Evolutionary conservation across 2,329 filamentous ascomycete species (phyloP).

Genomic region (Myriosclerotinia scirpicola): DNA sequence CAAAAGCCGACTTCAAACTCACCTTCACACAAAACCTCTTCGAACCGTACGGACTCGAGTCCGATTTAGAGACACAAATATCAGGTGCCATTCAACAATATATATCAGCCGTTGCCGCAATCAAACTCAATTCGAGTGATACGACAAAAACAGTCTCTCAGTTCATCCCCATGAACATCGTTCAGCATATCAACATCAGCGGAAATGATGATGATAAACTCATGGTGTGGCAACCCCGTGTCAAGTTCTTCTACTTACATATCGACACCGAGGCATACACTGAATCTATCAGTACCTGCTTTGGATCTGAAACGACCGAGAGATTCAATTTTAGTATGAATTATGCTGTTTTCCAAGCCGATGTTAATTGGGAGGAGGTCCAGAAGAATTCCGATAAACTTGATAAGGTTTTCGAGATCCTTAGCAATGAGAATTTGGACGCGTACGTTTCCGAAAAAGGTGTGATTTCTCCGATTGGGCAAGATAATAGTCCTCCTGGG

Average conservation of each 20-base stretch:
- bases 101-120: not conserved
- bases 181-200: not conserved
- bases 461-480: not conserved
- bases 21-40: not conserved
- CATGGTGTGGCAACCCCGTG: not conserved
- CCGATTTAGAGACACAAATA: not conserved
- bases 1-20: not conserved
- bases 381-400: not conserved
- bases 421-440: not conserved
- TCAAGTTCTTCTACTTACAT: not conserved
- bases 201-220: not conserved
- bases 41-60: not conserved
- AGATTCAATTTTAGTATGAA: not conserved
- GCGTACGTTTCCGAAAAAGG: not conserved
- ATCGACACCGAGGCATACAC: not conserved
- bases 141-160: not conserved
- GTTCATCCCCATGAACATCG: not conserved
- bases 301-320: not conserved
- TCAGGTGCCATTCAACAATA: not conserved
- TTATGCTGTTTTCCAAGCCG: not conserved
- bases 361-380: not conserved
- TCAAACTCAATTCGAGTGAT: not conserved
- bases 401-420: not conserved
- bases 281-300: not conserved
- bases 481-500: not conserved